These are phyloP conservation scores for Trichophyton verrucosum DNA, from an alignment of 2,329 filamentous ascomycete species.

Conservation along the genomic window DNA sequence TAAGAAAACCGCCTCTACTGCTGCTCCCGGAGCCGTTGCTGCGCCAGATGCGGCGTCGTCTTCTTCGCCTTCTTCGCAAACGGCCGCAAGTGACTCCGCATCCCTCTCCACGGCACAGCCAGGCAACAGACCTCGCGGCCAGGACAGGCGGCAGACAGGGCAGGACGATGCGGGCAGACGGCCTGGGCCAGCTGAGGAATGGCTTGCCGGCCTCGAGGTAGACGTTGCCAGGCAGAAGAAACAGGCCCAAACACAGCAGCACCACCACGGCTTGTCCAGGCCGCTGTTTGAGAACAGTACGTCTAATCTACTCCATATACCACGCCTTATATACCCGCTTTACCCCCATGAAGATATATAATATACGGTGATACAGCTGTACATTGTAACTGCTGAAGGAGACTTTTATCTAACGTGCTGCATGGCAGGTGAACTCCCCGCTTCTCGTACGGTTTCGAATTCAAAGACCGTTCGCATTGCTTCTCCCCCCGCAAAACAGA, in stretches of 20 bases:
- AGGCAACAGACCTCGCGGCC: conserved; percentile 7
- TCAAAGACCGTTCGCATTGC: conserved; percentile 22
- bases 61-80: no score
- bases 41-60: background rate
- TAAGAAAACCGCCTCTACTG: conserved; percentile 23
- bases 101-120: conserved; percentile 15
- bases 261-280: background rate
- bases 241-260: background rate
- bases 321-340: background rate
- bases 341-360: background rate
- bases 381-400: background rate
- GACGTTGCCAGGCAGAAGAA: background rate
- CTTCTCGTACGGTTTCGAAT: background rate
- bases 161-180: background rate
- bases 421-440: background rate
- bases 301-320: background rate
- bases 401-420: background rate
- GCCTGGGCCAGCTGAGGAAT: background rate
- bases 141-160: background rate
- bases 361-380: background rate
- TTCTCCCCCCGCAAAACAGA: conserved; percentile 27
- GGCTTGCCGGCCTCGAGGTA: background rate
- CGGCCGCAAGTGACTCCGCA: conserved; percentile 12
- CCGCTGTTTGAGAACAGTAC: background rate
- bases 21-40: background rate